Evolutionary conservation across 2,329 filamentous ascomycete species (phyloP).

Genomic region (Aspergillus sp.): DNA sequence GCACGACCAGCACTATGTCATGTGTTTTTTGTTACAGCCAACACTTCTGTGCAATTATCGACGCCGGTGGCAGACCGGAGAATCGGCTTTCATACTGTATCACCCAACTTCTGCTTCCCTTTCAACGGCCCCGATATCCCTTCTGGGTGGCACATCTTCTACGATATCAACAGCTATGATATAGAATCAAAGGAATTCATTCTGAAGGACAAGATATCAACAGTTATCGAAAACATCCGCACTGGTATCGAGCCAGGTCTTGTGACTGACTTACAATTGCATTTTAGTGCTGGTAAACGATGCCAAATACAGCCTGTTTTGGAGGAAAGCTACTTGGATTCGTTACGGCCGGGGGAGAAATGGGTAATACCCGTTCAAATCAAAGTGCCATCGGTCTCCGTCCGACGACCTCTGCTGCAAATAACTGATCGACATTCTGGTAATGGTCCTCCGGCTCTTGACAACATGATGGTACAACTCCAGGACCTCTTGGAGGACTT

Average conservation of each 20-base stretch:
- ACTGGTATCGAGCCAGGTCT: slow-evolving; percentile 21
- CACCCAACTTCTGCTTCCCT: slow-evolving; percentile 17
- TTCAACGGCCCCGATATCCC: slow-evolving; percentile 8
- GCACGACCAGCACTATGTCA: slow-evolving; percentile 22
- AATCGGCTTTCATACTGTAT: slow-evolving; percentile 28
- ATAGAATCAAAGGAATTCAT: slow-evolving; percentile 5
- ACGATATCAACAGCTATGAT: slow-evolving; percentile 11
- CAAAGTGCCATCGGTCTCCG: slow-evolving; percentile 9
- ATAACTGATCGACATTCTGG: not conserved
- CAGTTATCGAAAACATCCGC: slow-evolving; percentile 20
- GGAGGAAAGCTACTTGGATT: slow-evolving; percentile 11
- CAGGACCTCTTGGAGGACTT: slow-evolving; percentile 20
- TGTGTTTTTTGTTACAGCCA: slow-evolving; percentile 25
- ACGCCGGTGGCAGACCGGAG: slow-evolving; percentile 15
- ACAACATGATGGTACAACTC: slow-evolving; percentile 22
- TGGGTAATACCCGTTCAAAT: slow-evolving; percentile 23
- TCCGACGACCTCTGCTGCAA: slow-evolving; percentile 1
- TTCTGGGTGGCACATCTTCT: slow-evolving; percentile 23
- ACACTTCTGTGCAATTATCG: slow-evolving; percentile 10
- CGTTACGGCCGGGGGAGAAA: slow-evolving; percentile 24
- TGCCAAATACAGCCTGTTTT: slow-evolving; percentile 16
- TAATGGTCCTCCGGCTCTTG: slow-evolving; percentile 8
- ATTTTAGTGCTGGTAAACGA: slow-evolving; percentile 13
- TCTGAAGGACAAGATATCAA: slow-evolving; percentile 15
- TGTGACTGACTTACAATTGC: slow-evolving; percentile 17